phyloP scores from a whole-genome alignment of 2,329 filamentous ascomycete genomes.

The Hymenoscyphus infarciens region DNA sequence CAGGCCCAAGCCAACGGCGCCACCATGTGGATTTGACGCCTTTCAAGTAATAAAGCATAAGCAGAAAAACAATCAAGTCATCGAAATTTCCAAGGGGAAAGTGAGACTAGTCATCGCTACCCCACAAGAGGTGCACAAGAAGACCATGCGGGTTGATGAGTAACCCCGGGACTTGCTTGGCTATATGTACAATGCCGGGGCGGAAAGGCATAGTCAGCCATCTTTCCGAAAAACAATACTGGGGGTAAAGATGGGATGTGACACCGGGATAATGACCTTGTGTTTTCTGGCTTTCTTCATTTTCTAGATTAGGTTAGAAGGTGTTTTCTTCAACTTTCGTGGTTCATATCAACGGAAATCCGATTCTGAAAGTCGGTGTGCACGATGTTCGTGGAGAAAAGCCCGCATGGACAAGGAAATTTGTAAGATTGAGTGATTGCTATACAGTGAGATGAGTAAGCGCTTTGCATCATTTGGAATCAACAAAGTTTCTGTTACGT shows the following conservation, averaged over 20 bases:
- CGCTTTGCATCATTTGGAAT: not conserved
- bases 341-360: not conserved
- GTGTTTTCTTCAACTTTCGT: not conserved
- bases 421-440: not conserved
- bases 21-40: not conserved
- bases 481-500: not conserved
- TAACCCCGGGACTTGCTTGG: constrained; percentile 6
- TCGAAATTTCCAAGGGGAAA: not conserved
- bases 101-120: not conserved
- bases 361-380: not conserved
- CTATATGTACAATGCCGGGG: not conserved
- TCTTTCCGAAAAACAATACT: not conserved
- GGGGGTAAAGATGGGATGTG: not conserved
- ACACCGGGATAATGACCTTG: not conserved
- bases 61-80: not conserved
- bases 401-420: not conserved
- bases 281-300: not conserved
- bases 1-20: not conserved
- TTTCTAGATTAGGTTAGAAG: constrained; percentile 1
- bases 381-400: not conserved
- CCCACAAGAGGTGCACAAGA: constrained; percentile 4
- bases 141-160: constrained; percentile 3
- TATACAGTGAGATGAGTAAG: not conserved
- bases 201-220: constrained; percentile 4
- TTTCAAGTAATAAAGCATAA: not conserved